Percentiles rank a stretch among this genome's conserved stretches.
phyloP scores from a whole-genome alignment of 306 rosid genomes.

The Echinosophora koreensis region DNA sequence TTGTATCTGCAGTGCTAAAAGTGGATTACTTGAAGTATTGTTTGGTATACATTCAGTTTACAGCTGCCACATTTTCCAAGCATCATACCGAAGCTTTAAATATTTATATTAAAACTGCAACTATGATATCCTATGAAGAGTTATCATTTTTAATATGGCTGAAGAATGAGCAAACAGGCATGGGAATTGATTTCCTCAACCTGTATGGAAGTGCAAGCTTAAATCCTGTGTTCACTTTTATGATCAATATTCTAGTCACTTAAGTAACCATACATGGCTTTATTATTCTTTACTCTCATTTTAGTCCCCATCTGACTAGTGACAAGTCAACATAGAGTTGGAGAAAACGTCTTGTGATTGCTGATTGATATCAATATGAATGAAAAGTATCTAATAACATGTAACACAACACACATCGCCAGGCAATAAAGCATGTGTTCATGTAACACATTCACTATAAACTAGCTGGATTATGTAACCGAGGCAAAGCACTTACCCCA shows the following conservation, averaged over 20 bases:
- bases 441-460: too few species aligned
- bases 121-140: constrained; percentile 28
- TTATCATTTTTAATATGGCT: constrained; percentile 19
- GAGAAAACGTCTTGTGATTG: too few species aligned
- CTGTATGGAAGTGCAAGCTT: constrained; percentile 29
- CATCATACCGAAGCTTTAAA: constrained; percentile 41
- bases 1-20: constrained; percentile 41
- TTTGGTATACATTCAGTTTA: constrained; percentile 43
- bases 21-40: constrained; percentile 46
- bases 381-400: neutral
- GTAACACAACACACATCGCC: too few species aligned
- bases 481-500: too few species aligned
- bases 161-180: constrained; percentile 19
- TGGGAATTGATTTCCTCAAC: too few species aligned
- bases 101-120: constrained; percentile 12
- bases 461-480: too few species aligned
- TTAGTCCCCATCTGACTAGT: neutral
- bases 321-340: too few species aligned
- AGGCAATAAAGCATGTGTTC: too few species aligned
- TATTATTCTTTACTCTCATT: neutral
- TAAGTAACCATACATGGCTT: neutral
- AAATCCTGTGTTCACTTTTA: constrained; percentile 10
- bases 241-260: neutral
- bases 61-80: constrained; percentile 26
- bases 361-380: neutral